phyloP scores from a whole-genome alignment of 129 eudicot genomes.

The Chrysanthemum seticuspe region DNA sequence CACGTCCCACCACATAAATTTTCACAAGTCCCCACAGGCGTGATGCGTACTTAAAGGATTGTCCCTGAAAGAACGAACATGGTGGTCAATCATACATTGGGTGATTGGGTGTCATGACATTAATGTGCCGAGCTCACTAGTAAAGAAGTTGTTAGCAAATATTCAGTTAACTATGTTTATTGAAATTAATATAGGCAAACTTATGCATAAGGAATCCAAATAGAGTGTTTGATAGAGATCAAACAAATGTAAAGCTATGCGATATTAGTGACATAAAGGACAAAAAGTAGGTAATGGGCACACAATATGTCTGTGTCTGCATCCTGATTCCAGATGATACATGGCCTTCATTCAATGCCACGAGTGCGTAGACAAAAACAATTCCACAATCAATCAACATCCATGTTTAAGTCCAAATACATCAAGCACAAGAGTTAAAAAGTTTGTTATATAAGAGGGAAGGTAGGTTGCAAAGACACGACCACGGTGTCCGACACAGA shows the following conservation, averaged over 20 bases:
- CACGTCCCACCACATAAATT: not conserved
- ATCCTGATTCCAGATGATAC: slow-evolving; percentile 17
- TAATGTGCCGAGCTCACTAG: slow-evolving; percentile 6
- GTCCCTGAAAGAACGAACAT: slow-evolving; percentile 16
- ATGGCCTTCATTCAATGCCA: slow-evolving; percentile 23
- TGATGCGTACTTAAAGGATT: not conserved
- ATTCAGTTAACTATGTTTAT: slow-evolving; percentile 15
- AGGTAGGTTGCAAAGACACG: no score
- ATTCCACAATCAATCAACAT: slow-evolving; percentile 15
- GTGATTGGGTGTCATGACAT: no score
- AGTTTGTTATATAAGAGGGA: not conserved
- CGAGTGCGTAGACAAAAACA: not conserved
- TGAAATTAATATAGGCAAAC: not conserved
- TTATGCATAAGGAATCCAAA: slow-evolving; percentile 1
- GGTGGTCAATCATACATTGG: no score
- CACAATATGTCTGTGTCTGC: slow-evolving; percentile 25
- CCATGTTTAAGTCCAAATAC: slow-evolving; percentile 10
- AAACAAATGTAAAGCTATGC: slow-evolving; percentile 12
- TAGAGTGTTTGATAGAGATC: slow-evolving; percentile 6
- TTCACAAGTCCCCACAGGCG: slow-evolving; percentile 9
- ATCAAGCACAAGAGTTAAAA: slow-evolving; percentile 11
- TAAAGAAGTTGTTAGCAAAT: not conserved
- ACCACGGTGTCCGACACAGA: no score
- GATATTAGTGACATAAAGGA: slow-evolving; percentile 13
- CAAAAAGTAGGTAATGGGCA: slow-evolving; percentile 30